Conservation (phyloP, 805 yeast genomes). For the Priceomyces melissophilus region DNA sequence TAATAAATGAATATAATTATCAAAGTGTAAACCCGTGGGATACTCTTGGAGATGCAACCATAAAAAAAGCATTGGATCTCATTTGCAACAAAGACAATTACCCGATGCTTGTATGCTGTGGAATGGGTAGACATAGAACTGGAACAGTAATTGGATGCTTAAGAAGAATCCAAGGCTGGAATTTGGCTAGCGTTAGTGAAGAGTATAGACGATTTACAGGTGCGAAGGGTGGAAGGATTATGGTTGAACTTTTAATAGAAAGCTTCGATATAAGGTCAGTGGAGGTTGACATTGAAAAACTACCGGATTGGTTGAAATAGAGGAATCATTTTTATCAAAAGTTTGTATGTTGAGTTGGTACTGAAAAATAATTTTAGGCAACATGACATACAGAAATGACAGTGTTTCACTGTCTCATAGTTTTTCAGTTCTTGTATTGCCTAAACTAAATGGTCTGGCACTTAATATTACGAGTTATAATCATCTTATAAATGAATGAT, state of each 20-base stretch:
- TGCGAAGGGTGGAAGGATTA: slow-evolving; percentile 83
- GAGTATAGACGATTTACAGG: slow-evolving; percentile 95
- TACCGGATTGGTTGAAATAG: slow-evolving; percentile 29
- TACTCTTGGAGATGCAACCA: slow-evolving; percentile 79
- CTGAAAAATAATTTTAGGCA: no score
- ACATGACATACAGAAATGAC: no score
- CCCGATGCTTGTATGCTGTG: slow-evolving; percentile 90
- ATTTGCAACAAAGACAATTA: slow-evolving; percentile 70
- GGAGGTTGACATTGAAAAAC: slow-evolving; percentile 27
- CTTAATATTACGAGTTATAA: no score
- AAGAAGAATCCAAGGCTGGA: slow-evolving; percentile 95
- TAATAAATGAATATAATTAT: slow-evolving; percentile 58
- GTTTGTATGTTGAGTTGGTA: no score
- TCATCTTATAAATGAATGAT: no score
- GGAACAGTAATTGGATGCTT: slow-evolving; percentile 96
- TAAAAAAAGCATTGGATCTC: slow-evolving; percentile 72
- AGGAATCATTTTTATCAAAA: not conserved
- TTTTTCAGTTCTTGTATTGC: no score
- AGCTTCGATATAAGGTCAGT: slow-evolving; percentile 38
- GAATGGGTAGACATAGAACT: slow-evolving; percentile 97
- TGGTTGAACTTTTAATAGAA: slow-evolving; percentile 88
- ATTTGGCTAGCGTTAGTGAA: slow-evolving; percentile 83
- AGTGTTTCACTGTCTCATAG: no score
- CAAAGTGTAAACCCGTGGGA: slow-evolving; percentile 85
- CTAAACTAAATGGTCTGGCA: no score